Conservation (phyloP, 2,329 filamentous ascomycete species). For the Fonsecaea erecta region DNA sequence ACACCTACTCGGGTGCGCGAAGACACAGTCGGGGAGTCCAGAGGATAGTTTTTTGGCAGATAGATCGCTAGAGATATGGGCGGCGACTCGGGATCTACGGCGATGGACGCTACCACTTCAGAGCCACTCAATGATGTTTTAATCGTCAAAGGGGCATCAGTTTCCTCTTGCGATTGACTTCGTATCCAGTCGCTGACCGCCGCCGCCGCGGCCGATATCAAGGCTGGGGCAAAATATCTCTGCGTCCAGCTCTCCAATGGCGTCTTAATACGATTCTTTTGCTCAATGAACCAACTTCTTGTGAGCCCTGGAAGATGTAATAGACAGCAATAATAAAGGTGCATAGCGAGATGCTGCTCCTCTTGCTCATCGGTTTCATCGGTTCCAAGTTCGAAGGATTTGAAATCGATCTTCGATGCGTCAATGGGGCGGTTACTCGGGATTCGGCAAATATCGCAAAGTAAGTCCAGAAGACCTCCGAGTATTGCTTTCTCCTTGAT, state of each 20-base stretch:
- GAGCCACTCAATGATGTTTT: slow-evolving; percentile 72
- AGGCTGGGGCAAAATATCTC: slow-evolving; percentile 61
- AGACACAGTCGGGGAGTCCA: slow-evolving; percentile 75
- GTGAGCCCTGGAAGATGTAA: slow-evolving; percentile 78
- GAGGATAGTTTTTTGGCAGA: slow-evolving; percentile 79
- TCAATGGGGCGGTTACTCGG: slow-evolving; percentile 72
- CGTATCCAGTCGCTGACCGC: slow-evolving; percentile 49
- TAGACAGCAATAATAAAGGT: slow-evolving; percentile 82
- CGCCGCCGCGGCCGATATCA: slow-evolving; percentile 48
- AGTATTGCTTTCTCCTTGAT: slow-evolving; percentile 73
- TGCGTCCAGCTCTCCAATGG: slow-evolving; percentile 84
- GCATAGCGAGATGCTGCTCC: slow-evolving; percentile 80
- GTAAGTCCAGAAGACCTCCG: slow-evolving; percentile 72
- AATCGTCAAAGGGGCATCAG: slow-evolving; percentile 62
- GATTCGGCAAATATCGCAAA: slow-evolving; percentile 83
- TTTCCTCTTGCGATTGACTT: slow-evolving; percentile 52
- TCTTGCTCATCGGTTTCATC: slow-evolving; percentile 64
- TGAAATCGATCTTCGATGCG: slow-evolving; percentile 71
- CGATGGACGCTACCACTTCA: slow-evolving; percentile 83
- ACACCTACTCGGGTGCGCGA: slow-evolving; percentile 84
- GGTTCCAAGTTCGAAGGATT: slow-evolving; percentile 65
- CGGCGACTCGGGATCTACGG: slow-evolving; percentile 84
- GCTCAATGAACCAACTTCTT: slow-evolving; percentile 82
- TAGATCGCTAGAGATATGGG: slow-evolving; percentile 80
- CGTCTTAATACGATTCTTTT: slow-evolving; percentile 76